Percentiles rank a stretch among this genome's conserved stretches.
Conservation (phyloP, 257 asterid species). For the Fraxinus cuspidata region DNA sequence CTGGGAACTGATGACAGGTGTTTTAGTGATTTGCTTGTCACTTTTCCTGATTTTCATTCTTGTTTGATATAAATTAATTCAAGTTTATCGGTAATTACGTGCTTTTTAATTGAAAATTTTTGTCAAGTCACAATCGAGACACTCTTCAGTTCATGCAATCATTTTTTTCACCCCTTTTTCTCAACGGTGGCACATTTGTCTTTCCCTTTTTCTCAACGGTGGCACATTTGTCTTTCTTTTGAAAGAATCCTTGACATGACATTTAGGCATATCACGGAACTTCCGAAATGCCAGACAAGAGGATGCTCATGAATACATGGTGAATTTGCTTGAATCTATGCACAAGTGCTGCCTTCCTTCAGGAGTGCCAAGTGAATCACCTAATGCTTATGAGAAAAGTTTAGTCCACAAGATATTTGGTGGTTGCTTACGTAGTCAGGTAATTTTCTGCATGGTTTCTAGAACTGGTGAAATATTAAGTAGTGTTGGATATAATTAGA, state of each 20-base stretch:
- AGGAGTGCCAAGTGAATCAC: slow-evolving; percentile 94
- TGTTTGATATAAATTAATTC: background rate
- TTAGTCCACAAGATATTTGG: slow-evolving; percentile 98
- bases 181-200: background rate
- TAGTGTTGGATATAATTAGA: background rate
- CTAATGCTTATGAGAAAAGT: slow-evolving; percentile 90
- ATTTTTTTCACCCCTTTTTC: slow-evolving; percentile 1
- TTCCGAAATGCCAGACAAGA: slow-evolving; percentile 92
- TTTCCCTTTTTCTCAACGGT: no score
- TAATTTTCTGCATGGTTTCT: slow-evolving; percentile 27
- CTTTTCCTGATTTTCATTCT: background rate
- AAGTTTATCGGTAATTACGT: background rate
- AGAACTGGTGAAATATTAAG: slow-evolving; percentile 7
- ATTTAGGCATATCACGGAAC: slow-evolving; percentile 82
- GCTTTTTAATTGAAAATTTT: background rate
- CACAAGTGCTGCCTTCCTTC: slow-evolving; percentile 97
- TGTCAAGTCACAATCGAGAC: background rate
- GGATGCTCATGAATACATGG: slow-evolving; percentile 99
- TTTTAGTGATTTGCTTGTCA: slow-evolving; percentile 5
- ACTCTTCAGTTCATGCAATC: background rate
- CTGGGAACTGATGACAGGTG: no score
- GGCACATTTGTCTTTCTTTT: background rate
- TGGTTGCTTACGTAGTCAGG: slow-evolving; percentile 94
- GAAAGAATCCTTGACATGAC: slow-evolving; percentile 46
- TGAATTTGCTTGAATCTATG: slow-evolving; percentile 91